phyloP scores from a whole-genome alignment of 2,329 filamentous ascomycete genomes.

The Apiospora saccharicola region DNA sequence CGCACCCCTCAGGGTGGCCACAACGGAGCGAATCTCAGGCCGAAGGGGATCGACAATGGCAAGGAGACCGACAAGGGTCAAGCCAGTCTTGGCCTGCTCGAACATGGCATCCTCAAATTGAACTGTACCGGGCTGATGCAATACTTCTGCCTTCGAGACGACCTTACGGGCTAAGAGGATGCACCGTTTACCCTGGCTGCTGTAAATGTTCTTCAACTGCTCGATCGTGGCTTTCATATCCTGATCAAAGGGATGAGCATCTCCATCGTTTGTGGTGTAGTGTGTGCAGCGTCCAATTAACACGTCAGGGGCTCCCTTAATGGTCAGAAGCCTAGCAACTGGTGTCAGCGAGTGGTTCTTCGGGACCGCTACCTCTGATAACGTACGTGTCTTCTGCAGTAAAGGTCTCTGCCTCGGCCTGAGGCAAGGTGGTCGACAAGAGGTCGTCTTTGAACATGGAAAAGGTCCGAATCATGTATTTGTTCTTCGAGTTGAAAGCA shows the following conservation, averaged over 20 bases:
- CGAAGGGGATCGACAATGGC: conserved; percentile 82
- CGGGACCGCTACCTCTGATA: conserved; percentile 48
- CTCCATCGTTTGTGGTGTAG: conserved; percentile 45
- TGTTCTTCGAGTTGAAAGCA: conserved; percentile 60
- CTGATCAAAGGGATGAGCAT: conserved; percentile 45
- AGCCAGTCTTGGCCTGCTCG: conserved; percentile 60
- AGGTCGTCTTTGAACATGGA: conserved; percentile 54
- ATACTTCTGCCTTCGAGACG: conserved; percentile 27
- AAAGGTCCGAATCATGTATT: conserved; percentile 56
- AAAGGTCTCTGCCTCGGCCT: conserved; percentile 6
- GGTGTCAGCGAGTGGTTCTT: conserved; percentile 41
- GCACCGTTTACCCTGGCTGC: conserved; percentile 52
- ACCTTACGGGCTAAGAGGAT: conserved; percentile 51
- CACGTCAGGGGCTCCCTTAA: conserved; percentile 64
- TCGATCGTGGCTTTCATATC: conserved; percentile 44
- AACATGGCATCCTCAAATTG: conserved; percentile 24
- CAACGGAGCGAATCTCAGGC: conserved; percentile 72
- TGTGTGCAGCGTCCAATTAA: conserved; percentile 47
- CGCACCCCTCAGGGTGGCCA: conserved; percentile 71
- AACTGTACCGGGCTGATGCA: neutral
- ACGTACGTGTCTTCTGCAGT: conserved; percentile 18
- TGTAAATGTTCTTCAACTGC: conserved; percentile 48
- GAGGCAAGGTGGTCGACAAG: conserved; percentile 10
- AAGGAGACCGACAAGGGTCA: conserved; percentile 77
- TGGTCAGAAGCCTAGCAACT: conserved; percentile 50